Evolutionary conservation across 495 filamentous ascomycete genomes (phyloP), one percentile per base, ranked within the genome.

Genomic region (Letharia lupina): DNA sequence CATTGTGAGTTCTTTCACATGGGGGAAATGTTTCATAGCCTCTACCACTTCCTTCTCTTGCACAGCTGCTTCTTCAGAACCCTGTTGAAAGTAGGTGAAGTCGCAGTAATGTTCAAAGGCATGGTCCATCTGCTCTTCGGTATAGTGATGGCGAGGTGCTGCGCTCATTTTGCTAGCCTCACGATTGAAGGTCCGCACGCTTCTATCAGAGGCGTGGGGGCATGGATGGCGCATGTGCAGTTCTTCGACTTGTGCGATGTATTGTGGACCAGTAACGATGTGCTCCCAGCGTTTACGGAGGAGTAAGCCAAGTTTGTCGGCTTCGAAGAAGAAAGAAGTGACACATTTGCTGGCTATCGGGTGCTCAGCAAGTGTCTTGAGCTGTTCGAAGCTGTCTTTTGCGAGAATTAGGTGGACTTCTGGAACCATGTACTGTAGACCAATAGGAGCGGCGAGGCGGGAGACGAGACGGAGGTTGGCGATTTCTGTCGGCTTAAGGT

Each of bases 351-450:
- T 57, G 6, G 13, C 62, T 23, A 64, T 13, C 1, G 62, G 50
- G 47, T 64, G 62, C 28, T 44, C 18, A 33, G 62, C 50, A 18
- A 64, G 28, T 10, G 39, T 47, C n/a, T 35, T 20, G 33, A 64
- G 50, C 62, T 57, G 48, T 0, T 64, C 44, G 28, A 64, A 64
- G 50, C 62, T 64, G 50, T 37, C 28, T 15, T 58, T 44, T 44
- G 48, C 28, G 23, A 64, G 39, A 31, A 35, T n/a, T 12, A 64
- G 50, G 41, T 44, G 52, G n/a, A 45, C 40, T 9, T 42, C 41
- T 9, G 62, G 62, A 8, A 58, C 50, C 35, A 64, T n/a, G 16
- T 64, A 64, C 6, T 45, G 35, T 9, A 64, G 52, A 18, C 33
- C 39, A 16, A 57, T 35, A 12, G 33, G 41, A 42, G 16, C 52